These are phyloP conservation scores for Pichia sp. DNA, from an alignment of 1,139 yeast genomes.

Conservation along the genomic window DNA sequence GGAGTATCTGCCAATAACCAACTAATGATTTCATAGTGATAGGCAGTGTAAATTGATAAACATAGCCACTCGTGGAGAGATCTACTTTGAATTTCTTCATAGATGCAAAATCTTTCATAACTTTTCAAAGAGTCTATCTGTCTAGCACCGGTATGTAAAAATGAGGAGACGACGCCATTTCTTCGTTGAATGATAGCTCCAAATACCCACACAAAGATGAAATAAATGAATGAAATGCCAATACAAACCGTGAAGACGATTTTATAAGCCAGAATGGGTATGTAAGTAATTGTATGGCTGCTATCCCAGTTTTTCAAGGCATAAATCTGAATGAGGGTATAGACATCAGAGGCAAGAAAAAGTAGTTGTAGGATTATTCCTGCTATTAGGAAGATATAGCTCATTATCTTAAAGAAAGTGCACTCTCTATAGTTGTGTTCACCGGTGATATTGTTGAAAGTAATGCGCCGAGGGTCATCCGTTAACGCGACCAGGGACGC, in stretches of 20 bases:
- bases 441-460: constrained; percentile 31
- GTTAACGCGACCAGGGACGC: neutral
- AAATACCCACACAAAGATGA: constrained; percentile 51
- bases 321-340: constrained; percentile 69
- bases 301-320: constrained; percentile 73
- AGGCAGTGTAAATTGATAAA: constrained; percentile 45
- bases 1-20: constrained; percentile 80
- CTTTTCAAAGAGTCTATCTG: constrained; percentile 46
- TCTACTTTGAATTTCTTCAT: constrained; percentile 61
- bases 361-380: constrained; percentile 48
- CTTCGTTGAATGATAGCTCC: constrained; percentile 56
- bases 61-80: constrained; percentile 62
- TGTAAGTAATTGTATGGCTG: constrained; percentile 42
- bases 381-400: constrained; percentile 47
- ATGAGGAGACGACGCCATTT: constrained; percentile 61
- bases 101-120: constrained; percentile 67
- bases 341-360: constrained; percentile 65
- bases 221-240: constrained; percentile 57
- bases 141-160: constrained; percentile 61
- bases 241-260: constrained; percentile 86
- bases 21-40: constrained; percentile 49
- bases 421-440: constrained; percentile 46
- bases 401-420: constrained; percentile 43
- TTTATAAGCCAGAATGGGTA: constrained; percentile 57
- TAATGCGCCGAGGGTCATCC: constrained; percentile 20